Evolutionary conservation across 345 rosid species (phyloP), one percentile per base, ranked within the genome.

Genomic region (Psidium friedrichsthalianum): DNA sequence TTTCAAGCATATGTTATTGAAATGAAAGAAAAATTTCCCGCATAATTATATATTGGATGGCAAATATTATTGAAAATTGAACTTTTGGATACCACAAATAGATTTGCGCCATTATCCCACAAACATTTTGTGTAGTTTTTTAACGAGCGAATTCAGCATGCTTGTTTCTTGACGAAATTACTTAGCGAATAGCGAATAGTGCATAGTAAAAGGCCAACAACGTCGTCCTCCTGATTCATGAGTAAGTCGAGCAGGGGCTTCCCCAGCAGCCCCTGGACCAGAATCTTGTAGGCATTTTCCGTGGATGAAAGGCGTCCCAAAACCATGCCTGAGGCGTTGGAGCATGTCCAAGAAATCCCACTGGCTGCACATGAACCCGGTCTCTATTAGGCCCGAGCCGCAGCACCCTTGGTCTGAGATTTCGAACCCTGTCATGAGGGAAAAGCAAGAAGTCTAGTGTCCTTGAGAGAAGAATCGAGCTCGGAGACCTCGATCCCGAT

Each of bases 221-320:
- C 80, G 6, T 5, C 3, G 7, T 69, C 80, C 9, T 49, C 51
- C 32, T 20, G 32, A 49, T 69, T 53, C 59, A 57, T 20, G 22
- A 49, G 83, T 53, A 80, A 51, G 81, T 84, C 49, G 32, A n/a
- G 56, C 80, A 49, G 56, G 54, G 61, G 8, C 22, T 84, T 84
- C 56, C 85, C 81, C 22, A 84, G 59, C 52, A 86, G 0, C 1
- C 59, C 12, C 14, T 56, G 57, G 12, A 87, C 16, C 13, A 91
- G 74, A 16, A 85, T 52, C 58, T 51, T 83, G 78, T 92, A 90
- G 14, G 90, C 74, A 40, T 57, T 69, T 80, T 92, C 91, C 0
- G 94, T 83, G 10, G 93, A 76, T 91, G 94, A 82, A 83, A 88
- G 53, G 91, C 86, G 64, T 92, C 93, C 92, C 94, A 92, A 85